Evolutionary conservation across 805 yeast species (phyloP).

Genomic region (Komagataella pseudopastoris): DNA sequence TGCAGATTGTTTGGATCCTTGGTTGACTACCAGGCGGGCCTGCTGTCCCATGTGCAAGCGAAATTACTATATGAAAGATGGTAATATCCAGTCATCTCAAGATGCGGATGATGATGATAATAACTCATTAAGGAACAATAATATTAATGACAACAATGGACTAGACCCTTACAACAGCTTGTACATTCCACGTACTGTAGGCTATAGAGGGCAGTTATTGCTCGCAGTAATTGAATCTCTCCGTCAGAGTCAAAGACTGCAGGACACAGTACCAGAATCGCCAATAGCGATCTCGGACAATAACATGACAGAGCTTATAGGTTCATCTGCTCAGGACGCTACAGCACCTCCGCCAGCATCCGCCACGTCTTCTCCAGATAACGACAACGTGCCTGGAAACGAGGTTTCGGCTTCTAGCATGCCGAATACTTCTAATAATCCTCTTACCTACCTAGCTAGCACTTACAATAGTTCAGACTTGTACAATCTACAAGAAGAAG

Average conservation of each 20-base stretch:
- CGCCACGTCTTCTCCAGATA: slow-evolving; percentile 1
- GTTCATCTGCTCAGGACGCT: background rate
- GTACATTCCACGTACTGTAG: slow-evolving; percentile 12
- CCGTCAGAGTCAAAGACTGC: background rate
- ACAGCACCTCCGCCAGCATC: background rate
- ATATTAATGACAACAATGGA: background rate
- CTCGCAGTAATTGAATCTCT: slow-evolving; percentile 10
- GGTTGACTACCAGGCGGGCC: slow-evolving; percentile 64
- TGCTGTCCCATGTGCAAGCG: slow-evolving; percentile 79
- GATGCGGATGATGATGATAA: slow-evolving; percentile 8
- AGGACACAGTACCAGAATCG: background rate
- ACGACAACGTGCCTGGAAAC: slow-evolving; percentile 4
- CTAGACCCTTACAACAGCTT: slow-evolving; percentile 7
- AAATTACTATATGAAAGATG: slow-evolving; percentile 38
- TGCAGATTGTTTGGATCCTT: slow-evolving; percentile 65
- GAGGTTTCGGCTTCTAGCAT: background rate
- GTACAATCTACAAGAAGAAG: slow-evolving; percentile 29
- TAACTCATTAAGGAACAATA: slow-evolving; percentile 1
- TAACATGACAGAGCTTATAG: background rate
- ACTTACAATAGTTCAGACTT: slow-evolving; percentile 26
- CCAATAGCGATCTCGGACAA: background rate
- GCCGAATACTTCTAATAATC: slow-evolving; percentile 8
- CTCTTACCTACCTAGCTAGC: slow-evolving; percentile 16
- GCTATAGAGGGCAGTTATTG: slow-evolving; percentile 13
- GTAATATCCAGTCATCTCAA: slow-evolving; percentile 1